Conservation (phyloP, 352 stramenopile genomes). For the Pythium dissotocum region DNA sequence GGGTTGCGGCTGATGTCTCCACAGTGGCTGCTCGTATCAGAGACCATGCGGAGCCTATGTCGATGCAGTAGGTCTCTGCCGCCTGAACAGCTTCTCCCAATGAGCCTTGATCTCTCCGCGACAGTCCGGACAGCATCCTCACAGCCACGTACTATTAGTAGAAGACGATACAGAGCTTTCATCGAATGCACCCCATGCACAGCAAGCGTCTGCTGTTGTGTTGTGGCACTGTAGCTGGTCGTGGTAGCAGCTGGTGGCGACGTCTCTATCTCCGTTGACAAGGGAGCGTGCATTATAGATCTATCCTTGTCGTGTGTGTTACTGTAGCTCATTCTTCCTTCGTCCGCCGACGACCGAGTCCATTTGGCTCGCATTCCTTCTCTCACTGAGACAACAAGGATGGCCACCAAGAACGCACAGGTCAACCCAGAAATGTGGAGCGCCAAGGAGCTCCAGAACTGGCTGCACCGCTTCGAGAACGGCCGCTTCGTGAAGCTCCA, state of each 20-base stretch:
- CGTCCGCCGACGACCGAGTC: neutral
- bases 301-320: neutral
- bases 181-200: neutral
- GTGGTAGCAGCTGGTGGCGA: neutral
- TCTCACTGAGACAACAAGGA: neutral
- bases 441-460: slow-evolving; percentile 41
- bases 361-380: neutral
- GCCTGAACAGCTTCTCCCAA: neutral
- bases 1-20: neutral
- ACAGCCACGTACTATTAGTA: neutral
- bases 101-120: neutral
- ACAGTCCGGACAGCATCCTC: neutral
- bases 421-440: neutral
- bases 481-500: neutral
- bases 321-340: neutral
- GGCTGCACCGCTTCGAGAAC: slow-evolving; percentile 51
- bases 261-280: neutral
- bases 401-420: neutral
- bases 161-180: neutral
- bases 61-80: neutral
- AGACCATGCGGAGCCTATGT: neutral
- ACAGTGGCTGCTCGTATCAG: neutral
- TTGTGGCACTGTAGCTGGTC: neutral
- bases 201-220: neutral
- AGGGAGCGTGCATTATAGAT: neutral